Conservation (phyloP, 441 rosid species). For the Pelargonium myrrhifolium region DNA sequence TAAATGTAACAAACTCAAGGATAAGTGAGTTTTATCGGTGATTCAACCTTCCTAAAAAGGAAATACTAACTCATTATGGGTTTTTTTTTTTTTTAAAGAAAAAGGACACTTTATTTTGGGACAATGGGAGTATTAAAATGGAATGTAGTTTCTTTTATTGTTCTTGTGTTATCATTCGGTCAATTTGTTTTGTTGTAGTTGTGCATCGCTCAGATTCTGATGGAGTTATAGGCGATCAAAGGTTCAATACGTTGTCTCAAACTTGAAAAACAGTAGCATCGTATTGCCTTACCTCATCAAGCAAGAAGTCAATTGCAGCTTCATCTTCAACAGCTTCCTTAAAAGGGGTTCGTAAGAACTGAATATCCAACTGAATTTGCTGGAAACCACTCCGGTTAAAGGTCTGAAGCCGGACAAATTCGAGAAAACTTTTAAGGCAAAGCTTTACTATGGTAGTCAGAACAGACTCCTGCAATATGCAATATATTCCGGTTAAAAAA, state of each 20-base stretch:
- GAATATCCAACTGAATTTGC: slow-evolving; percentile 95
- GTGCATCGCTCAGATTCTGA: no score
- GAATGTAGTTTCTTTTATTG: no score
- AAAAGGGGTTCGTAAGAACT: slow-evolving; percentile 69
- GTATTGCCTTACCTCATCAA: slow-evolving; percentile 64
- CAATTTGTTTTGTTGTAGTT: no score
- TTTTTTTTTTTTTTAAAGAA: no score
- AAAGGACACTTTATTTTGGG: no score
- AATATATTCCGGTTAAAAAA: slow-evolving; percentile 16
- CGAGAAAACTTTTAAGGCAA: slow-evolving; percentile 88
- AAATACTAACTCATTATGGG: neutral
- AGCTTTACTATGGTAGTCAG: slow-evolving; percentile 60
- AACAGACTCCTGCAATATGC: slow-evolving; percentile 73
- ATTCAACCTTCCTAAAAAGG: neutral
- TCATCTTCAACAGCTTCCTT: slow-evolving; percentile 75
- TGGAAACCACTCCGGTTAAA: slow-evolving; percentile 95
- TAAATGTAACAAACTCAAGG: no score
- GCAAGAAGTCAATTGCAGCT: slow-evolving; percentile 85
- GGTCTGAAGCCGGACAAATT: slow-evolving; percentile 91
- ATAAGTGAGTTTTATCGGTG: no score
- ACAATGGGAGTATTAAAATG: no score
- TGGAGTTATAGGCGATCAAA: neutral
- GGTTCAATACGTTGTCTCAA: slow-evolving; percentile 6
- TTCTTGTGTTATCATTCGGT: no score
- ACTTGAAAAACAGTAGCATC: neutral